Base-by-base conservation (phyloP, 352 stramenopile genomes). In the Pythium coloratum region DNA sequence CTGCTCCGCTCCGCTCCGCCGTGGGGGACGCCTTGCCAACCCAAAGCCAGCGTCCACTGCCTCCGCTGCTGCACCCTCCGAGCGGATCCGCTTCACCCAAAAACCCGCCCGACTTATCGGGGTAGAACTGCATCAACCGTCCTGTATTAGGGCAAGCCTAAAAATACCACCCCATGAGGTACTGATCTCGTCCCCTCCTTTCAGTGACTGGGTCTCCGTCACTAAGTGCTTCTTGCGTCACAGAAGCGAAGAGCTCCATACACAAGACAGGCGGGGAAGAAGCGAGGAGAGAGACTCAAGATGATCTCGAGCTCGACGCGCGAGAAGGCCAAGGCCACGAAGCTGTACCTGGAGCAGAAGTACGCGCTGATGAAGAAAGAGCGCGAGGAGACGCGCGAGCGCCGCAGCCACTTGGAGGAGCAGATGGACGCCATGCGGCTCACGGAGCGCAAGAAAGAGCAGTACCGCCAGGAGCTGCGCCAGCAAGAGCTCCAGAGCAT, bases 291-390 rank as follows among this genome's bases (percentile, higher is more conserved):
- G n/a, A n/a, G n/a, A n/a, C n/a, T n/a, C n/a, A 57, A 5, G 18
- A 86, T 94, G 85, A 95, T 95, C 77, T 94, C 85, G 49, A 90
- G 79, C 73, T 86, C 86, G 69, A 96, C 88, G 73, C 78, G 82
- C 49, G 88, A 96, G 75, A 96, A 94, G 75, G 88, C 88, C 66
- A 88, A 86, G 75, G 86, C 86, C 62, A 96, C 86, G 36, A 96
- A 96, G 80, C 86, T 85, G 62, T 93, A 94, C 57, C 64, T 96
- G 57, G 88, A 96, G 76, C 86, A 96, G 59, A 96, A 96, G 77
- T 96, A 96, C 59, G 88, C 88, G 32, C 78, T 86, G 20, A 94
- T 94, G 84, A 96, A 96, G 77, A 88, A 87, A 40, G 88, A 96
- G 75, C 81, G 86, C 44, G 88, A 96, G 71, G 86, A 96, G 66